These are phyloP conservation scores for Penicillium sp. DNA, from an alignment of 2,329 filamentous ascomycete species.

Conservation along the genomic window DNA sequence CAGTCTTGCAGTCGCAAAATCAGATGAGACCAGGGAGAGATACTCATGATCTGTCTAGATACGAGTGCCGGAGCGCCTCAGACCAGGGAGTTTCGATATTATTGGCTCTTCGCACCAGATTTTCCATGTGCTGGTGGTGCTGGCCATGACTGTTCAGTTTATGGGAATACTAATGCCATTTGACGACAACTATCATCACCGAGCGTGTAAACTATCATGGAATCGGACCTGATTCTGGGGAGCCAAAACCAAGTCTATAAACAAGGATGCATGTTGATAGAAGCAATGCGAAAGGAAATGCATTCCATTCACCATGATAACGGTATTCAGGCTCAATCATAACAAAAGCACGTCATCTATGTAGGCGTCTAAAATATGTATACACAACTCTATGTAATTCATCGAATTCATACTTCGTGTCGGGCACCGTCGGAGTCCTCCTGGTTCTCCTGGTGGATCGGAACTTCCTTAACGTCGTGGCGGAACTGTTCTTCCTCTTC, in stretches of 20 bases:
- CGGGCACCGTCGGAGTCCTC: background rate
- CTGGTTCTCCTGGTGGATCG: constrained; percentile 20
- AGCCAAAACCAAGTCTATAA: background rate
- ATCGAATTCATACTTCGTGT: background rate
- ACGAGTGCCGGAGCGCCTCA: constrained; percentile 2
- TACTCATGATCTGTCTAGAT: constrained; percentile 2
- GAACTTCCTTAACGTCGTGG: constrained; percentile 26
- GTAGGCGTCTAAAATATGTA: constrained; percentile 11
- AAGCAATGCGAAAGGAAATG: too few relatives aligned
- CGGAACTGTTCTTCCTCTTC: constrained; percentile 39
- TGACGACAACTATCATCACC: constrained; percentile 9
- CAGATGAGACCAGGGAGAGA: too few relatives aligned
- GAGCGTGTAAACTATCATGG: background rate
- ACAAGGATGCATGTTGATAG: background rate
- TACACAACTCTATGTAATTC: constrained; percentile 10
- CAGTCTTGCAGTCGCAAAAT: background rate
- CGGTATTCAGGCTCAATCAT: constrained; percentile 9
- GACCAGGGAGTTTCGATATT: constrained; percentile 5
- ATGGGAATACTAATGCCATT: constrained; percentile 4
- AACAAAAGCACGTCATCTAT: constrained; percentile 10
- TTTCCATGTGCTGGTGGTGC: constrained; percentile 8
- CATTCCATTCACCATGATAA: constrained; percentile 11
- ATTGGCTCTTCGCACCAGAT: constrained; percentile 10
- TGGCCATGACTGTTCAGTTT: constrained; percentile 1
- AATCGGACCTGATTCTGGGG: too few relatives aligned